Evolutionary conservation across 2,329 filamentous ascomycete genomes (phyloP), one percentile per base, ranked within the genome.

Genomic region (Colletotrichum orbiculare): DNA sequence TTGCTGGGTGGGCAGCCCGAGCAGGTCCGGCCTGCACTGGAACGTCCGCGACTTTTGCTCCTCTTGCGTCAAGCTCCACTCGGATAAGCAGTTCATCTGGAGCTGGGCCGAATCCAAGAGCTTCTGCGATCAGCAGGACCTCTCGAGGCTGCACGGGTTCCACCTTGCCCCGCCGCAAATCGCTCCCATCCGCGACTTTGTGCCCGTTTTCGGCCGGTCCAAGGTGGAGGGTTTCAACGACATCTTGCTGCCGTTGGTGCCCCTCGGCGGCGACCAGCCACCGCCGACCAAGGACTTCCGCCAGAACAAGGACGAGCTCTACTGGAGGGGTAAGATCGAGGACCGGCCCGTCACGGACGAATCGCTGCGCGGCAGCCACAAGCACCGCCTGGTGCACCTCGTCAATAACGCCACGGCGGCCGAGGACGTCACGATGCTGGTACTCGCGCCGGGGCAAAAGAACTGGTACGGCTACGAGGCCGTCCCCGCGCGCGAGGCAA

Each of bases 111-210:
- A 83, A 8, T 87, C 90, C 6, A 83, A 88, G 6, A 85, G 92
- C 50, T 83, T 90, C 35, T 96, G 93, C 73, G 86, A 91, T 65
- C 92, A 96, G 72, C 90, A 93, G 1, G 93, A 96, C 68, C 80
- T 95, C 38, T 85, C 87, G 35, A 83, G 89, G 66, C 81, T 95
- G 1, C 92, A 95, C 71, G 90, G 91, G 46, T 88, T 95, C 71
- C 88, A 92, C 73, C 82, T 91, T 45, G 87, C 86, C 0, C 86
- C 90, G 0, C 85, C 90, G 8, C 82, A 85, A 1, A 82, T 87
- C 67, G 85, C 87, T 53, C 85, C 89, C 0, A 85, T 90, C 1
- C 84, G 87, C 66, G 82, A 89, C 17, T 81, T 96, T 4, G 77
- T 91, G 2, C 93, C 93, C 0, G 80, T 96, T 10, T 96, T 96